Base-by-base conservation (phyloP, 768 basidiomycete genomes). In the Chlorophyllum brunneum region DNA sequence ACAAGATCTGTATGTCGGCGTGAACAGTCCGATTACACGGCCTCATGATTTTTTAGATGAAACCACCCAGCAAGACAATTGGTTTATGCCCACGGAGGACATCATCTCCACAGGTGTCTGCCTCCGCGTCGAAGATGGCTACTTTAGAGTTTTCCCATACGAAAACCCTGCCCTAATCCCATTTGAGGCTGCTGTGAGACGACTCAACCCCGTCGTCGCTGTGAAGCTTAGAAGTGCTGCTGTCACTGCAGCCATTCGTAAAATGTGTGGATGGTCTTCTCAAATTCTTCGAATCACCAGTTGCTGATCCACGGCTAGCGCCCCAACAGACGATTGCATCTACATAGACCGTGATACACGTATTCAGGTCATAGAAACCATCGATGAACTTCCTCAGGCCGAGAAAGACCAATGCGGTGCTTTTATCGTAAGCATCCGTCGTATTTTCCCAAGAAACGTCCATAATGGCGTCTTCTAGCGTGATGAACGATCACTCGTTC, bases 331-430 rank as follows among this genome's bases (percentile, higher is more conserved):
- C 13, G 64, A 69, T 26, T 81, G 78, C 37, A 77, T 88, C 46
- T 81, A 80, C 59, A 82, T 95, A 56, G 90, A 93, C 67, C 70
- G 74, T 46, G 81, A 88, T 60, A 93, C 90, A 0, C 85, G 90
- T 27, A 92, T 95, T 48, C 92, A 95, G 63, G 82, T 95, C 54
- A 68, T 95, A 18, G 83, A 85, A 48, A 77, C 78, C 33, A 82
- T 93, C 58, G 64, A 69, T 30, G 74, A 78, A 44, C 72, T 95
- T 30, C 85, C 86, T 1, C 71, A 78, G 31, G 91, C 90, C 3
- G 88, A 93, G 63, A 92, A 92, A 70, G 91, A 93, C 48, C 90
- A 92, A 58, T 91, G 87, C 42, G 91, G 85, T 15, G 92, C 92
- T 1, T 94, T 94, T 60, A 80, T 92, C 47, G 75, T 75, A 61